A percentile compares a stretch with the other conserved stretches of the same genome.
Evolutionary conservation across 2,329 filamentous ascomycete genomes (phyloP).

Genomic region (Colletotrichum liriopes): DNA sequence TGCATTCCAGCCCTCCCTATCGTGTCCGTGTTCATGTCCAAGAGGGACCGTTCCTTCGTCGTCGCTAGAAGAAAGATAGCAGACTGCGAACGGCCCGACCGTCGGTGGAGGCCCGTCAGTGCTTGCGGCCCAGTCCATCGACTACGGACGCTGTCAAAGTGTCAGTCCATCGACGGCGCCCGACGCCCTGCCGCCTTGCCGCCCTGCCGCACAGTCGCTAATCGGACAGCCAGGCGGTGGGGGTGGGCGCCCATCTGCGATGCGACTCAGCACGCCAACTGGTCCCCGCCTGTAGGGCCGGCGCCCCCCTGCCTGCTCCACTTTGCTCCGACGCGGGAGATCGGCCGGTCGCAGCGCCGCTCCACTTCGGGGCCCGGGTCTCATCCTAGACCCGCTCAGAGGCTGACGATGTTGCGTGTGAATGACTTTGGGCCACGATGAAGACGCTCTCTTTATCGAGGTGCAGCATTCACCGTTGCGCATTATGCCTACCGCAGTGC

Average conservation of each 20-base stretch:
- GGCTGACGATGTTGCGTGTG: neutral
- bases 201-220: slow-evolving; percentile 28
- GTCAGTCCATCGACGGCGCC: slow-evolving; percentile 32
- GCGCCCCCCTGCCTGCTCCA: neutral
- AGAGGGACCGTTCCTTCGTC: slow-evolving; percentile 4
- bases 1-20: slow-evolving; percentile 1
- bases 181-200: slow-evolving; percentile 1
- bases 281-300: slow-evolving; percentile 32
- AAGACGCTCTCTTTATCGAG: neutral
- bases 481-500: neutral
- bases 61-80: neutral
- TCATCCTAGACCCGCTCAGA: neutral
- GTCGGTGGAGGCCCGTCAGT: slow-evolving; percentile 15
- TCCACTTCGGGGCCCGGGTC: slow-evolving; percentile 4
- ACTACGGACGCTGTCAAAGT: slow-evolving; percentile 28
- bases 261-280: slow-evolving; percentile 15
- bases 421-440: neutral
- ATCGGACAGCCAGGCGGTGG: slow-evolving; percentile 8
- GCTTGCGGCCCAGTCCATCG: slow-evolving; percentile 1
- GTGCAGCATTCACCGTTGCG: neutral
- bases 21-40: slow-evolving; percentile 33
- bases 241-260: slow-evolving; percentile 33
- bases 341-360: slow-evolving; percentile 9
- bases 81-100: slow-evolving; percentile 2
- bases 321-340: slow-evolving; percentile 24